phyloP scores from a whole-genome alignment of 2,329 filamentous ascomycete genomes.

The Paracoccidioides brasiliensis region DNA sequence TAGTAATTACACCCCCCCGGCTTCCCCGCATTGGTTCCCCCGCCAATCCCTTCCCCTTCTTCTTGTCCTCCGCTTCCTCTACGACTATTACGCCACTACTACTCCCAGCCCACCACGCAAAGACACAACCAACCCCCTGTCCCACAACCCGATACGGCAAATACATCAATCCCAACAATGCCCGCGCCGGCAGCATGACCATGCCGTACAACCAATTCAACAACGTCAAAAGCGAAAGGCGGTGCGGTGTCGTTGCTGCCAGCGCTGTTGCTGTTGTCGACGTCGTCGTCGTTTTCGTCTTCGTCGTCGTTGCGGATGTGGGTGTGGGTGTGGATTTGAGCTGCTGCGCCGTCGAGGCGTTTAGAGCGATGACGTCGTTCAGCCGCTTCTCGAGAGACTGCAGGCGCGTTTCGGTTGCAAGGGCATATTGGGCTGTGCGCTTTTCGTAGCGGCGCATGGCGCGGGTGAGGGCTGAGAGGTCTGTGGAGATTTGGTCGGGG shows the following conservation, averaged over 20 bases:
- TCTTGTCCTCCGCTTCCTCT: background rate
- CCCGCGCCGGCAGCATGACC: slow-evolving; percentile 25
- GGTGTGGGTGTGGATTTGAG: no score
- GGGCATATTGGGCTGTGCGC: slow-evolving; percentile 59
- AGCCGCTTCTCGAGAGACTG: slow-evolving; percentile 57
- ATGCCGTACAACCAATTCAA: slow-evolving; percentile 24
- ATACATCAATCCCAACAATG: slow-evolving; percentile 6
- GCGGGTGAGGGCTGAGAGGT: slow-evolving; percentile 76
- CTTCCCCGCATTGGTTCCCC: background rate
- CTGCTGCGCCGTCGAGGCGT: slow-evolving; percentile 28
- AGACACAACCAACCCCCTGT: background rate
- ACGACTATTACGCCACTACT: background rate
- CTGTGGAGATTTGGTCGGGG: slow-evolving; percentile 53
- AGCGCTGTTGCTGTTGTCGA: slow-evolving; percentile 6
- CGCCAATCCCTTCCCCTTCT: background rate
- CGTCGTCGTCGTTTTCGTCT: no score
- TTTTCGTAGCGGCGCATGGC: slow-evolving; percentile 88
- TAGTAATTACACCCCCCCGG: background rate
- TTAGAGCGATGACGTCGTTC: slow-evolving; percentile 67
- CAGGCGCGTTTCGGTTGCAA: slow-evolving; percentile 64
- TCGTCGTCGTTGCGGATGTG: no score
- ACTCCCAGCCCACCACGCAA: background rate
- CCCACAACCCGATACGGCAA: background rate
- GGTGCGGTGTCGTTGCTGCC: slow-evolving; percentile 9
- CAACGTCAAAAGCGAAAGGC: slow-evolving; percentile 18